Conservation (phyloP, 225 moss, liverwort and hornwort genomes). For the Straminergon stramineum region DNA sequence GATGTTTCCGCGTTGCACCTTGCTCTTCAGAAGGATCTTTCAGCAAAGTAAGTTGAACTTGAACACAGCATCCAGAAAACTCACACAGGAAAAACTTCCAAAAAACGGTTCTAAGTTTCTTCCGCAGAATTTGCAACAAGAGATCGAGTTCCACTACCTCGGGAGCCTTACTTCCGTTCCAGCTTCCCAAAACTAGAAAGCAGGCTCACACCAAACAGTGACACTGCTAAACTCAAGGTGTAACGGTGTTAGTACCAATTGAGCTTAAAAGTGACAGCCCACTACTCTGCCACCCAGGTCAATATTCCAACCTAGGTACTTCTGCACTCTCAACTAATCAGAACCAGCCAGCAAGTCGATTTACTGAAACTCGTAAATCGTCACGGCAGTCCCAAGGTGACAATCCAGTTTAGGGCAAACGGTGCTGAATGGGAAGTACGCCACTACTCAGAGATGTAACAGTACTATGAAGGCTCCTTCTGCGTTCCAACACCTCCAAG, state of each 20-base stretch:
- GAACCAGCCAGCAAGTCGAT: background rate
- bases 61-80: background rate
- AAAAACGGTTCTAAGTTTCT: background rate
- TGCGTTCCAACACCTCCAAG: background rate
- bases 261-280: background rate
- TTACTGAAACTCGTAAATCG: background rate
- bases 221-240: conserved; percentile 8
- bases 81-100: background rate
- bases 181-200: conserved; percentile 2
- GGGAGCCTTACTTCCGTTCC: background rate
- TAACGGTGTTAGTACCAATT: background rate
- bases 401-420: background rate
- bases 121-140: background rate
- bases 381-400: background rate
- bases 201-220: conserved; percentile 1
- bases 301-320: background rate
- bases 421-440: background rate
- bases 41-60: background rate
- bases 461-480: background rate
- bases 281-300: background rate
- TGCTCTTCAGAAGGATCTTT: background rate
- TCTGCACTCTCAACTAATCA: background rate
- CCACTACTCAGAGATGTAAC: background rate
- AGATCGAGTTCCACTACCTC: background rate
- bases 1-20: background rate